phyloP scores from a whole-genome alignment of 306 rosid species.

The Castanea crenata region DNA sequence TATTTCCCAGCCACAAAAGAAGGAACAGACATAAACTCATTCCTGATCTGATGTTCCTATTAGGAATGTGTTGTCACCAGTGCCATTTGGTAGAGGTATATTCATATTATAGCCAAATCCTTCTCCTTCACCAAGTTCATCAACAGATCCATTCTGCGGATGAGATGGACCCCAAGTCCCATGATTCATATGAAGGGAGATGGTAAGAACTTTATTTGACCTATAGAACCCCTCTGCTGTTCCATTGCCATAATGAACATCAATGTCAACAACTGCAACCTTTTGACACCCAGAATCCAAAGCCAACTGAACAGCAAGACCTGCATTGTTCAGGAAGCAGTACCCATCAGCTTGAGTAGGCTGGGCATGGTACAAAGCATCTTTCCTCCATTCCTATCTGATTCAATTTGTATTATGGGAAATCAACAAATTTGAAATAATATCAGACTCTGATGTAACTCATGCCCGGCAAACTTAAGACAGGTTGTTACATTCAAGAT shows the following conservation, averaged over 20 bases:
- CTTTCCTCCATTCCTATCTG: constrained; percentile 78
- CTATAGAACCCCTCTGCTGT: constrained; percentile 82
- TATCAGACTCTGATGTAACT: constrained; percentile 13
- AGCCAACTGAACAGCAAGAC: constrained; percentile 68
- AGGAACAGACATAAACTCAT: background rate
- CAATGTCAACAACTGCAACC: constrained; percentile 79
- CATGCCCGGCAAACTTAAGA: background rate
- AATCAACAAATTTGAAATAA: constrained; percentile 16
- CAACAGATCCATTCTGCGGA: constrained; percentile 69
- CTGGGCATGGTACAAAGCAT: constrained; percentile 83
- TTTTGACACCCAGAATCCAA: constrained; percentile 63
- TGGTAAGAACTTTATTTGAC: constrained; percentile 75
- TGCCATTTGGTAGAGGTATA: constrained; percentile 91
- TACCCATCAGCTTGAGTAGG: constrained; percentile 91
- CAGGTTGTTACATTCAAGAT: background rate
- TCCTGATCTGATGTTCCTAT: background rate
- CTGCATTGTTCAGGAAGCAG: constrained; percentile 94
- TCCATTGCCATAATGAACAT: constrained; percentile 95
- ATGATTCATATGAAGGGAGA: constrained; percentile 94
- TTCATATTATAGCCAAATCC: constrained; percentile 87
- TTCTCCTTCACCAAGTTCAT: constrained; percentile 72
- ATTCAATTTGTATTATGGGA: constrained; percentile 57
- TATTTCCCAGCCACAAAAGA: background rate
- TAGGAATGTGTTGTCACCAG: constrained; percentile 43
- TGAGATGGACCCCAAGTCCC: constrained; percentile 91